Evolutionary conservation across 331 rosid species (phyloP).

Genomic region (Arachis monticola): DNA sequence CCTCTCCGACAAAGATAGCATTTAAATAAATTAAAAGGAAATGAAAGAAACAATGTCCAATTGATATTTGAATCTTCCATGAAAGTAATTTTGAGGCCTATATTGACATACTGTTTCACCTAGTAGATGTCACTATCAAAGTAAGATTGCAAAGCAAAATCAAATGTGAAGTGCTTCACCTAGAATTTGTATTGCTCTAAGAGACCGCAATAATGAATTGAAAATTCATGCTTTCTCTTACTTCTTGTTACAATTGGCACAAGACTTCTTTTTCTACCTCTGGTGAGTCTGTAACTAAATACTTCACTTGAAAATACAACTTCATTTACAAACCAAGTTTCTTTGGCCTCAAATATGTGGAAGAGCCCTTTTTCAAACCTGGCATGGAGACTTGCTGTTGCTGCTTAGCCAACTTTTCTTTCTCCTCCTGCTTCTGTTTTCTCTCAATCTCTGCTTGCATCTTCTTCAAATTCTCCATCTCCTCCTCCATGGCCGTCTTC

Average conservation of each 20-base stretch:
- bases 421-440: constrained; percentile 62
- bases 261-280: not conserved
- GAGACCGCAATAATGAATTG: not conserved
- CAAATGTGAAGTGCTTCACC: not conserved
- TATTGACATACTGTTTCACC: not conserved
- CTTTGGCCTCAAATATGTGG: constrained; percentile 89
- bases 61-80: not conserved
- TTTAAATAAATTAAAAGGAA: not conserved
- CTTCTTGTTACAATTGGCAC: constrained; percentile 22
- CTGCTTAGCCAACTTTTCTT: constrained; percentile 62
- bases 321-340: constrained; percentile 71
- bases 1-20: not conserved
- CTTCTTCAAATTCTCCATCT: constrained; percentile 92
- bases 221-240: not conserved
- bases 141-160: not conserved
- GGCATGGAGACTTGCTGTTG: constrained; percentile 83
- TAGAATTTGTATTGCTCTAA: not conserved
- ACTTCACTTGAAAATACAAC: constrained; percentile 14
- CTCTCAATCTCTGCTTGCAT: constrained; percentile 72
- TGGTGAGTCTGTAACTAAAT: not conserved
- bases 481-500: constrained; percentile 96
- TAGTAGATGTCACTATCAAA: not conserved
- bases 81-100: not conserved
- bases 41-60: not conserved
- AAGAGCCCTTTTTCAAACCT: constrained; percentile 75